Percentiles rank a stretch among this genome's conserved stretches.
phyloP scores from a whole-genome alignment of 371 early-diverging fungal species.

The Polyrhizophydium stewartii region DNA sequence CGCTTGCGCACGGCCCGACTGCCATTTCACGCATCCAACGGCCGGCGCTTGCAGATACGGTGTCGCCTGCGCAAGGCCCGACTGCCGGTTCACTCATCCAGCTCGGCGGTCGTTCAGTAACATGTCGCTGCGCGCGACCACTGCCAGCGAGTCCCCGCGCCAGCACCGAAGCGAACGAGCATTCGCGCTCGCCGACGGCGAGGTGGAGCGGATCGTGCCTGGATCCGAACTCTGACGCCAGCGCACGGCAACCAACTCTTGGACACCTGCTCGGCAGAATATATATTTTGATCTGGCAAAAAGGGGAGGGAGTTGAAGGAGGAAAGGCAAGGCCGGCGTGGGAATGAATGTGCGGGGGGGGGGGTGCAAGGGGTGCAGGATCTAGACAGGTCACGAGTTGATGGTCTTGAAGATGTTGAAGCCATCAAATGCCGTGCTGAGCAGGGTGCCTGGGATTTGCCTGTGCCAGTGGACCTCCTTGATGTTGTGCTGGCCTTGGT shows the following conservation, averaged over 20 bases:
- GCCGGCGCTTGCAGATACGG: background rate
- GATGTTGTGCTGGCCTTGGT: slow-evolving; percentile 87
- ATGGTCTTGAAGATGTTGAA: slow-evolving; percentile 97
- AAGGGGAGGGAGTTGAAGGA: background rate
- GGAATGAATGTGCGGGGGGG: background rate
- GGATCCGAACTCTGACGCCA: background rate
- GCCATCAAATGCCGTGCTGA: slow-evolving; percentile 82
- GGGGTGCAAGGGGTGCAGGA: background rate
- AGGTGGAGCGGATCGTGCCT: background rate
- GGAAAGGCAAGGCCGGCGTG: background rate
- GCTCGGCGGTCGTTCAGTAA: background rate
- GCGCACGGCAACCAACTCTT: background rate
- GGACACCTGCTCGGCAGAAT: too few species aligned
- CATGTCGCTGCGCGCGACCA: too few species aligned
- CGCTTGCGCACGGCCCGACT: background rate
- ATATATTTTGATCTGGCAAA: background rate
- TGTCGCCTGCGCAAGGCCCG: background rate
- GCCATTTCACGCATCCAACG: background rate
- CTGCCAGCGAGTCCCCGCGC: too few species aligned
- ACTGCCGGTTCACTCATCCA: slow-evolving; percentile 1
- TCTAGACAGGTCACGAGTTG: slow-evolving; percentile 25
- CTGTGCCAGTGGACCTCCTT: slow-evolving; percentile 96
- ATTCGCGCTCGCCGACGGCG: too few species aligned
- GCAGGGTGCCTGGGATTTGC: slow-evolving; percentile 86
- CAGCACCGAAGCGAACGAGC: too few species aligned